Conservation (phyloP, 1,284 basidiomycete genomes). For the Malassezia japonica region DNA sequence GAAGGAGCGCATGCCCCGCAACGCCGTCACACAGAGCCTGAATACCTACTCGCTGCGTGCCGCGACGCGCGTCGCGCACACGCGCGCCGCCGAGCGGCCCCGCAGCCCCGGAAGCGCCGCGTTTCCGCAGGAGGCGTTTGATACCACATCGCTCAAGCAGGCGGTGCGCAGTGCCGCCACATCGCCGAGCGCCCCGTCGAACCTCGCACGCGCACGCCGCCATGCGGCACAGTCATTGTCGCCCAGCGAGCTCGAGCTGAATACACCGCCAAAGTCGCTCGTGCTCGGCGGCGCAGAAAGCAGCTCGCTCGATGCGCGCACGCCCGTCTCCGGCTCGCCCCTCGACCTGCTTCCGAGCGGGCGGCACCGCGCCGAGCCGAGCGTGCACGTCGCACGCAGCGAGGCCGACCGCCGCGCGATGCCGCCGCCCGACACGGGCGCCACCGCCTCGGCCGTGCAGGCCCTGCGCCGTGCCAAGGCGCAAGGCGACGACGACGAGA, state of each 20-base stretch:
- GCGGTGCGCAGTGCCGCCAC: too few relatives aligned
- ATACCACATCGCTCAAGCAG: too few relatives aligned
- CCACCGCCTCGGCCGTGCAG: not conserved
- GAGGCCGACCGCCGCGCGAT: not conserved
- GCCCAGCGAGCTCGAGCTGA: not conserved
- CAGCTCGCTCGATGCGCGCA: not conserved
- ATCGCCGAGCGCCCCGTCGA: too few relatives aligned
- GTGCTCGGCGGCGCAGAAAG: not conserved
- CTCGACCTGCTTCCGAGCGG: not conserved
- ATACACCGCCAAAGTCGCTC: not conserved
- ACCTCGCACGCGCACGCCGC: constrained; percentile 8
- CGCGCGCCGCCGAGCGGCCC: too few relatives aligned
- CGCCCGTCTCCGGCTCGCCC: not conserved
- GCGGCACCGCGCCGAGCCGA: constrained; percentile 6
- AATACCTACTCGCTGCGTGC: too few relatives aligned
- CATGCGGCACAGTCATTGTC: not conserved
- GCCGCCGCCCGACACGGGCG: not conserved
- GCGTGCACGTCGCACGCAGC: not conserved
- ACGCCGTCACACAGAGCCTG: too few relatives aligned
- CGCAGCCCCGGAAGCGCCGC: too few relatives aligned
- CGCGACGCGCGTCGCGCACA: too few relatives aligned
- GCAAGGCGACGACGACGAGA: not conserved
- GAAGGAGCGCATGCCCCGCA: too few relatives aligned
- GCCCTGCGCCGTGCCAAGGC: not conserved
- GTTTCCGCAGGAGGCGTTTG: too few relatives aligned